Percentiles rank a stretch among this genome's conserved stretches.
These are phyloP conservation scores for Plantago coronopus DNA, from an alignment of 305 asterid genomes.

Conservation along the genomic window DNA sequence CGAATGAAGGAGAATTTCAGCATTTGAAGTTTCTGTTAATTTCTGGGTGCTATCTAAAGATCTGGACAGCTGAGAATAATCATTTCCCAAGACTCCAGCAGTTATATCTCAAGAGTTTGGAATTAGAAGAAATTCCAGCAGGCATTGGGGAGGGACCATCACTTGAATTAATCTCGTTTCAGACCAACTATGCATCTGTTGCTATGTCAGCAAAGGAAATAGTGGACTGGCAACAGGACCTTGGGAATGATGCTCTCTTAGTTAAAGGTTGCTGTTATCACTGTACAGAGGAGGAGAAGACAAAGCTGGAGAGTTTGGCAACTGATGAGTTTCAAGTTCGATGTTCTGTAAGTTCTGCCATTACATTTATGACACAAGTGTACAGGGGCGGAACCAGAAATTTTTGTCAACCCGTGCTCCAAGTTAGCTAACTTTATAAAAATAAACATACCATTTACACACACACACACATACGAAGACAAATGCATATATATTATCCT, in stretches of 20 bases:
- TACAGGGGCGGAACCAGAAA: too few relatives aligned
- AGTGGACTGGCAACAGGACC: background rate
- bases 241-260: background rate
- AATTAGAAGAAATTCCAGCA: background rate
- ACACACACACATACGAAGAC: too few relatives aligned
- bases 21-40: background rate
- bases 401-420: too few relatives aligned
- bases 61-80: background rate
- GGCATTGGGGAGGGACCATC: background rate
- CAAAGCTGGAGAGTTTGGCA: background rate
- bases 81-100: constrained; percentile 1
- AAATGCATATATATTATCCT: too few relatives aligned
- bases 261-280: background rate
- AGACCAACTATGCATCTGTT: background rate
- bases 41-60: background rate
- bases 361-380: too few relatives aligned
- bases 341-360: background rate
- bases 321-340: background rate
- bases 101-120: background rate
- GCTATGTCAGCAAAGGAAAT: background rate
- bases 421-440: too few relatives aligned
- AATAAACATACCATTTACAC: too few relatives aligned
- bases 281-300: background rate
- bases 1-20: background rate
- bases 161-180: background rate